phyloP scores from a whole-genome alignment of 345 rosid species.

The Alliaria petiolata region DNA sequence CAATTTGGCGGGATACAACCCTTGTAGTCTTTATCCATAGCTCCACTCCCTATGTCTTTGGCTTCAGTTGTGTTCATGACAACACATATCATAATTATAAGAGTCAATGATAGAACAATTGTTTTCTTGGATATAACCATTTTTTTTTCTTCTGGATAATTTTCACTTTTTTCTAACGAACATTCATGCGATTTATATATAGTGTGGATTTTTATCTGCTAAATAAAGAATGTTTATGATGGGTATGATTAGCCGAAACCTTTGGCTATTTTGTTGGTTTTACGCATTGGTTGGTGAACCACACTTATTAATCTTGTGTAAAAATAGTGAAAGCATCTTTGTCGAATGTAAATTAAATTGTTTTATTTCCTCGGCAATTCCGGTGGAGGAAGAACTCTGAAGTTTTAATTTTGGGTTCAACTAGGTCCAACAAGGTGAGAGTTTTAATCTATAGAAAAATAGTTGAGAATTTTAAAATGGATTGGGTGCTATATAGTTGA shows the following conservation, averaged over 20 bases:
- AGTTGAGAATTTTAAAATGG: too few species aligned
- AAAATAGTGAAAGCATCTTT: too few species aligned
- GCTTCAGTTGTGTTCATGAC: conserved; percentile 16
- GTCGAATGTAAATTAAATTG: too few species aligned
- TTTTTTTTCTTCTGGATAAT: neutral
- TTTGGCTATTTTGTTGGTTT: conserved; percentile 1
- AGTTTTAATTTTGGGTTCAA: too few species aligned
- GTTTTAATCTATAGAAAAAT: too few species aligned
- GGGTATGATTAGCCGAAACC: neutral
- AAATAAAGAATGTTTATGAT: conserved; percentile 13
- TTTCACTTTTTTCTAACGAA: neutral
- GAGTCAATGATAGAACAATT: neutral
- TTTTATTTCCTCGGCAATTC: too few species aligned
- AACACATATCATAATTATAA: neutral
- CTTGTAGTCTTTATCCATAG: neutral
- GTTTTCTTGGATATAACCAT: conserved; percentile 14
- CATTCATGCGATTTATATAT: neutral
- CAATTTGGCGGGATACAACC: neutral
- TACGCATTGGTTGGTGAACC: conserved; percentile 1
- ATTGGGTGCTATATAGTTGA: too few species aligned
- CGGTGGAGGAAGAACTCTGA: too few species aligned
- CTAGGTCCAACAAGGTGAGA: too few species aligned
- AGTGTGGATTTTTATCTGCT: neutral
- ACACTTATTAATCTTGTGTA: too few species aligned
- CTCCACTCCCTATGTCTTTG: neutral